A percentile compares a stretch with the other conserved stretches of the same genome.
phyloP scores from a whole-genome alignment of 345 rosid genomes.

The Psidium guajava region DNA sequence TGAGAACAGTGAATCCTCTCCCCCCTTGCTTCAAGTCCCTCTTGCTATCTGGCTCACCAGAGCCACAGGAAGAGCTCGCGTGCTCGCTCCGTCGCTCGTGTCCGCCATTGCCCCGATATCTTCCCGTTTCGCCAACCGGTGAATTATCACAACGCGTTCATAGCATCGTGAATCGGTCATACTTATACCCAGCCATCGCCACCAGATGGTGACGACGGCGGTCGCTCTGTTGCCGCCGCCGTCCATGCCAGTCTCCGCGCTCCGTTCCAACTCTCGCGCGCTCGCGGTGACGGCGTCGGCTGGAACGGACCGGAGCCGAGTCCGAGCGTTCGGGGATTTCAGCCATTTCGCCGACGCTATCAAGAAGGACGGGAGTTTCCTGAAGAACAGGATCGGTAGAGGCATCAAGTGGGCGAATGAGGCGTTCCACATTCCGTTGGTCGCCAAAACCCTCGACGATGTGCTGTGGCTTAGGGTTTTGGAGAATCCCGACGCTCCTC shows the following conservation, averaged over 20 bases:
- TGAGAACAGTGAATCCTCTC: not conserved
- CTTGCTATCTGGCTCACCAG: not conserved
- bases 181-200: not conserved
- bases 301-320: not conserved
- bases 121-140: not conserved
- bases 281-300: not conserved
- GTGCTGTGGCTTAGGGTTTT: conserved; percentile 69
- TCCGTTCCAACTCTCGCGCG: not conserved
- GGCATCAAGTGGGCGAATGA: conserved; percentile 73
- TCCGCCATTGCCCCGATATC: not conserved
- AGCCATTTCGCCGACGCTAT: conserved; percentile 51
- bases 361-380: conserved; percentile 47
- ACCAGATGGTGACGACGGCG: not conserved
- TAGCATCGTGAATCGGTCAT: not conserved
- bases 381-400: conserved; percentile 36
- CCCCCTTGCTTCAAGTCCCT: not conserved
- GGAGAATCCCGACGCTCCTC: conserved; percentile 44
- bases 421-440: conserved; percentile 50
- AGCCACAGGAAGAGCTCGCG: not conserved
- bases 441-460: conserved; percentile 44
- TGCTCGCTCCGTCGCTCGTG: not conserved
- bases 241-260: not conserved
- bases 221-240: not conserved
- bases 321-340: conserved; percentile 30
- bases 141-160: not conserved